A percentile compares a stretch with the other conserved stretches of the same genome.
Evolutionary conservation across 305 asterid genomes (phyloP).

Genomic region (Fraxinus albicans): DNA sequence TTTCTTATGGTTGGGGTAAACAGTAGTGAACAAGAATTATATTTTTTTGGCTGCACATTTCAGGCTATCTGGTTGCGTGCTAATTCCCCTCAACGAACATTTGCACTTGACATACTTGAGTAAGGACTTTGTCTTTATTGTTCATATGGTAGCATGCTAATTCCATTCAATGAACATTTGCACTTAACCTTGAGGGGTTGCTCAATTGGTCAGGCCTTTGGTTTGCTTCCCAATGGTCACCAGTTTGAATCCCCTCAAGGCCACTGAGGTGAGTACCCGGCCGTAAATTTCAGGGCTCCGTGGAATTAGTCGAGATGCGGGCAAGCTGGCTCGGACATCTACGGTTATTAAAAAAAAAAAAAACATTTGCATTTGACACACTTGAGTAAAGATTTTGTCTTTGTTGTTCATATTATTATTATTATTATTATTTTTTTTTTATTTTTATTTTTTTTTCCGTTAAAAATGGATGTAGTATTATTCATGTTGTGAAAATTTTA

Average conservation of each 20-base stretch:
- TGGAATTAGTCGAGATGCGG: too few relatives aligned
- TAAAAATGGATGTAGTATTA: neutral
- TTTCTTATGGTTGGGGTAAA: neutral
- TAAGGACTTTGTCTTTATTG: conserved; percentile 44
- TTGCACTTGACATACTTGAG: conserved; percentile 96
- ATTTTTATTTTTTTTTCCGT: neutral
- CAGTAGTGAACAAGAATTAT: neutral
- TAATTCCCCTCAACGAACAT: conserved; percentile 81
- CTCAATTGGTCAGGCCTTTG: too few relatives aligned
- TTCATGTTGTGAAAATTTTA: neutral
- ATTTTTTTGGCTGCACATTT: conserved; percentile 33
- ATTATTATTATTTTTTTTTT: too few relatives aligned
- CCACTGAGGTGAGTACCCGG: too few relatives aligned
- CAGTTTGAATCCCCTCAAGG: too few relatives aligned
- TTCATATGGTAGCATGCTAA: conserved; percentile 7
- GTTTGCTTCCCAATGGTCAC: too few relatives aligned
- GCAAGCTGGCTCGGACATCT: too few relatives aligned
- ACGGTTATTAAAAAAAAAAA: too few relatives aligned
- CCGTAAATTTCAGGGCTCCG: too few relatives aligned
- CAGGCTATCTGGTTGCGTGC: conserved; percentile 88
- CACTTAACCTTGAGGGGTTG: neutral
- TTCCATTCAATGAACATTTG: conserved; percentile 1
- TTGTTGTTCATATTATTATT: neutral
- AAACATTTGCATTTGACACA: neutral
- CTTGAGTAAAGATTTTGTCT: neutral